These are phyloP conservation scores for Bjerkandera adusta DNA, from an alignment of 1,284 basidiomycete genomes.

Conservation along the genomic window DNA sequence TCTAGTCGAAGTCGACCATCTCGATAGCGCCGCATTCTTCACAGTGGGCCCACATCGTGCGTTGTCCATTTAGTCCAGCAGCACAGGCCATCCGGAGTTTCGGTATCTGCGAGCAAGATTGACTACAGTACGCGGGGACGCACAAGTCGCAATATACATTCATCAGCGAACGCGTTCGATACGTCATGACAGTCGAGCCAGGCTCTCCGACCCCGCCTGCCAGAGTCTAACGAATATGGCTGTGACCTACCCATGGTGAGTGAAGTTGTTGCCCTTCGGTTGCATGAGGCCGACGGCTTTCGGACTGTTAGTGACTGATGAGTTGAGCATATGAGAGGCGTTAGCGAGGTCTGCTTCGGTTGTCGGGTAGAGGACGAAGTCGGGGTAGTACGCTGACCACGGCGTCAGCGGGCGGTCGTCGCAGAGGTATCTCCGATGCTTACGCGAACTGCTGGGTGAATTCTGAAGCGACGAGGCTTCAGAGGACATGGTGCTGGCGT, in stretches of 20 bases:
- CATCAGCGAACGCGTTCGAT: slow-evolving; percentile 2
- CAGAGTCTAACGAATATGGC: too few species aligned
- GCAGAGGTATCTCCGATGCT: slow-evolving; percentile 20
- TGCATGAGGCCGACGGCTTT: slow-evolving; percentile 61
- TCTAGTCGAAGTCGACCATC: slow-evolving; percentile 74
- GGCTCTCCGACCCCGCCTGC: too few species aligned
- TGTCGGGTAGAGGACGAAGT: slow-evolving; percentile 59
- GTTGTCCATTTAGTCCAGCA: slow-evolving; percentile 32
- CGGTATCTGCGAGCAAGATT: slow-evolving; percentile 74
- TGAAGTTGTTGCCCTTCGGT: slow-evolving; percentile 52
- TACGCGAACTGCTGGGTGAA: slow-evolving; percentile 39
- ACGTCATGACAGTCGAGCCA: too few species aligned
- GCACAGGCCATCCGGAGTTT: slow-evolving; percentile 43
- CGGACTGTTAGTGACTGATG: slow-evolving; percentile 31
- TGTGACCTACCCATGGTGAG: slow-evolving; percentile 70
- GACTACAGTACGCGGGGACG: slow-evolving; percentile 36
- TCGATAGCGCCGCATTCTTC: slow-evolving; percentile 85
- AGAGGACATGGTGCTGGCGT: slow-evolving; percentile 56
- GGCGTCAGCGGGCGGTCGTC: slow-evolving; percentile 9
- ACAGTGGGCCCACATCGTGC: slow-evolving; percentile 83
- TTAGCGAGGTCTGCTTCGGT: slow-evolving; percentile 45
- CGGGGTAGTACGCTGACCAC: slow-evolving; percentile 53
- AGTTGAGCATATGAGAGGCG: slow-evolving; percentile 45
- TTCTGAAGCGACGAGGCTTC: slow-evolving; percentile 21
- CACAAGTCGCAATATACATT: slow-evolving; percentile 11